A percentile compares a stretch with the other conserved stretches of the same genome.
Evolutionary conservation across 768 basidiomycete genomes (phyloP).

Genomic region (Boletellus emodensis): DNA sequence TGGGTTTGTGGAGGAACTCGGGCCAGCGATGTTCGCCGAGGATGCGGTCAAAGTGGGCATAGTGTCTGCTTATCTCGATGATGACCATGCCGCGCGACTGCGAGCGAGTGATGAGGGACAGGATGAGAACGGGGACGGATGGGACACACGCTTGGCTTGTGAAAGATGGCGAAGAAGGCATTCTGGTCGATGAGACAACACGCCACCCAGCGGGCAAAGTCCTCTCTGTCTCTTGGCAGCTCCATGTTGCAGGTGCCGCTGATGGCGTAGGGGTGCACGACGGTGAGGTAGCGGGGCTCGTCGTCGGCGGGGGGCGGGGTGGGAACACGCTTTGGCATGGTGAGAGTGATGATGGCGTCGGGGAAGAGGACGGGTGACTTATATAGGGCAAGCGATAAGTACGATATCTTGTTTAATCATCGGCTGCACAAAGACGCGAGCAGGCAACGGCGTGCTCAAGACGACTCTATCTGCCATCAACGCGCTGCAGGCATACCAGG

Average conservation of each 20-base stretch:
- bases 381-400: not conserved
- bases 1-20: constrained; percentile 34
- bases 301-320: constrained; percentile 44
- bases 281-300: constrained; percentile 43
- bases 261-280: constrained; percentile 42
- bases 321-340: constrained; percentile 39
- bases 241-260: constrained; percentile 39
- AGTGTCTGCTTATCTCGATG: constrained; percentile 37
- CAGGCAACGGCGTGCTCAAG: not conserved
- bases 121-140: not conserved
- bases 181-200: constrained; percentile 35
- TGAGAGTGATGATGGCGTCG: not conserved
- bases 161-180: constrained; percentile 37
- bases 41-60: constrained; percentile 30
- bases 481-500: too few relatives aligned
- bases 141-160: constrained; percentile 42
- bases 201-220: constrained; percentile 43
- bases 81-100: constrained; percentile 45
- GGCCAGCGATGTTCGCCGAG: constrained; percentile 44
- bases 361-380: not conserved
- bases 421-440: not conserved
- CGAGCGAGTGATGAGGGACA: constrained; percentile 3
- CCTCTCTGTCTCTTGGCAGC: constrained; percentile 32
- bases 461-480: too few relatives aligned
- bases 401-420: too few relatives aligned